These are phyloP conservation scores for Trichomonascaceae sp. DNA, from an alignment of 1,139 yeast species.

Conservation along the genomic window DNA sequence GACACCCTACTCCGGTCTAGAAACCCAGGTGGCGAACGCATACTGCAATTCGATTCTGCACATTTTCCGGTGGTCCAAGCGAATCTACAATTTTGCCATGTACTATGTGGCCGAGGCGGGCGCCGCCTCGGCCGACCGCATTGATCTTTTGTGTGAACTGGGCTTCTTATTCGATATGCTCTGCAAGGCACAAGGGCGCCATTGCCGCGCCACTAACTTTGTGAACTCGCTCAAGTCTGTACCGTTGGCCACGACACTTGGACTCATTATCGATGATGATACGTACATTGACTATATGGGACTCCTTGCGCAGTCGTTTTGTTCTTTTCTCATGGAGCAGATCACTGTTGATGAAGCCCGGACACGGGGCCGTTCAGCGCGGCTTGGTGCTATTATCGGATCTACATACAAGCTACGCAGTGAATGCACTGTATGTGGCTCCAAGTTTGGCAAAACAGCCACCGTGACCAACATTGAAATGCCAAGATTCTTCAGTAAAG, in stretches of 20 bases:
- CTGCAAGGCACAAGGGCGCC: conserved; percentile 60
- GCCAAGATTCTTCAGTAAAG: background rate
- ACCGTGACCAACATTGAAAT: background rate
- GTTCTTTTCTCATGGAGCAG: conserved; percentile 43
- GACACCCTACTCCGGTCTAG: conserved; percentile 73
- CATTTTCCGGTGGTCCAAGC: conserved; percentile 66
- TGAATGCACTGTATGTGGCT: background rate
- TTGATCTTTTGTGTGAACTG: conserved; percentile 50
- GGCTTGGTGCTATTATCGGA: background rate
- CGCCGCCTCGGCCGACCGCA: conserved; percentile 1
- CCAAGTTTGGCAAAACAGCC: background rate
- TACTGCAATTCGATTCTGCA: conserved; percentile 74
- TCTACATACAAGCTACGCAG: background rate
- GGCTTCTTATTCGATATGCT: conserved; percentile 91
- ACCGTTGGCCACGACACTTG: conserved; percentile 29
- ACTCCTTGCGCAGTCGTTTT: conserved; percentile 38
- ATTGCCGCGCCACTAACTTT: conserved; percentile 64
- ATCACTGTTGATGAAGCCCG: conserved; percentile 32
- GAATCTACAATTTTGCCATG: conserved; percentile 52
- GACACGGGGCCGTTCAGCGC: background rate
- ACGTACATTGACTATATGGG: conserved; percentile 18
- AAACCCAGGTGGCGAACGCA: conserved; percentile 71
- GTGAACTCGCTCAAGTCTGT: conserved; percentile 33
- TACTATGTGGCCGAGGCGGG: conserved; percentile 33
- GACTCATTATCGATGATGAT: conserved; percentile 38